Percentiles rank a stretch among this genome's conserved stretches.
These are phyloP conservation scores for Naganishia randhawae DNA, from an alignment of 768 basidiomycete genomes.

Conservation along the genomic window DNA sequence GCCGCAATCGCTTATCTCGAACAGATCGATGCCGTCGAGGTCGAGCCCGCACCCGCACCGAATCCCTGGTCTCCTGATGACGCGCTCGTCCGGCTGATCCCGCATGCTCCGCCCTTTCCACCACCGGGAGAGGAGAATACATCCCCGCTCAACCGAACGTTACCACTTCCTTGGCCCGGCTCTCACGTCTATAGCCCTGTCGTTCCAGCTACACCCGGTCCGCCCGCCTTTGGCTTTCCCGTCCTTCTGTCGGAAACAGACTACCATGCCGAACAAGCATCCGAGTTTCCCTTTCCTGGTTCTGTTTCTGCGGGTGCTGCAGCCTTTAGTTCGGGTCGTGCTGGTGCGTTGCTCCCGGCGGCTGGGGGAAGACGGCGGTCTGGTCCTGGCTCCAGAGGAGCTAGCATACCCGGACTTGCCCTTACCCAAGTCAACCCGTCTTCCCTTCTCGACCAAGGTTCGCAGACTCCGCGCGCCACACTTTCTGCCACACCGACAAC, in stretches of 20 bases:
- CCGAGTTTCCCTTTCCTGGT: constrained; percentile 12
- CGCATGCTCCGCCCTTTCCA: neutral
- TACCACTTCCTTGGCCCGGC: constrained; percentile 31
- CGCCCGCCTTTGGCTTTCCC: constrained; percentile 23
- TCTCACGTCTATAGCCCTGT: constrained; percentile 28
- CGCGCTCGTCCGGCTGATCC: constrained; percentile 24
- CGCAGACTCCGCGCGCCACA: constrained; percentile 1
- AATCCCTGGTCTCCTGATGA: constrained; percentile 28
- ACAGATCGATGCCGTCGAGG: constrained; percentile 26
- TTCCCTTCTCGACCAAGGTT: neutral
- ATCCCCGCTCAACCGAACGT: neutral
- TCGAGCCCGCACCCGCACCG: constrained; percentile 25
- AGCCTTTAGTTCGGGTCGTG: constrained; percentile 5
- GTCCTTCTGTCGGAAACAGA: constrained; percentile 18
- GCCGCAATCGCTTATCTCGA: constrained; percentile 27
- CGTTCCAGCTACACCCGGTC: constrained; percentile 16
- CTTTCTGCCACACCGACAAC: neutral
- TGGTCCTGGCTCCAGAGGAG: constrained; percentile 3
- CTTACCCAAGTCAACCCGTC: neutral
- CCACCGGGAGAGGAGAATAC: neutral
- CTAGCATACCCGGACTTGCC: neutral
- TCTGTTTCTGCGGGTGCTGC: constrained; percentile 5
- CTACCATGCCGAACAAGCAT: constrained; percentile 18
- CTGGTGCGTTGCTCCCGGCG: neutral
- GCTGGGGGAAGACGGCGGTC: constrained; percentile 12